Percentiles rank a stretch among this genome's conserved stretches.
phyloP scores from a whole-genome alignment of 768 basidiomycete species.

The Coprinopsis cinerea region DNA sequence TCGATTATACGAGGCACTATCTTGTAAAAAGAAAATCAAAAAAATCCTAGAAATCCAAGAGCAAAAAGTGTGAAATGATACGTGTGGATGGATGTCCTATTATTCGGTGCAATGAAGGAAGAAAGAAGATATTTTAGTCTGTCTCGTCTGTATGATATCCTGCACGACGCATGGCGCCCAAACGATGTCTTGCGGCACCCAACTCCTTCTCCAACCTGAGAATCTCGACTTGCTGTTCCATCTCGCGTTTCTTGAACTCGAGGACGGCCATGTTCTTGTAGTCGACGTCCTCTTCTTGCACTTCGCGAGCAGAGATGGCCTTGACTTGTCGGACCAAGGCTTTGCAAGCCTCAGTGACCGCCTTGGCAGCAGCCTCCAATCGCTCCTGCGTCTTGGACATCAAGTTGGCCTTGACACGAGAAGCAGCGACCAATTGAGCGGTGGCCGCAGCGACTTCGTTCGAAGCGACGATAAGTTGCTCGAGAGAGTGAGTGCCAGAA shows the following conservation, averaged over 20 bases:
- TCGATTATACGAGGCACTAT: too few relatives aligned
- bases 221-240: conserved; percentile 99
- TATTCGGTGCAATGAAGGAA: too few relatives aligned
- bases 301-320: conserved; percentile 82
- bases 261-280: conserved; percentile 90
- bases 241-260: conserved; percentile 96
- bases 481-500: conserved; percentile 92
- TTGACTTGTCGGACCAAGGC: conserved; percentile 96
- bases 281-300: conserved; percentile 73
- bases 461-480: conserved; percentile 99
- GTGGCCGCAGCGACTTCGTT: conserved; percentile 98
- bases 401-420: conserved; percentile 94
- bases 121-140: conserved; percentile 32
- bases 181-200: conserved; percentile 73
- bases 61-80: too few relatives aligned
- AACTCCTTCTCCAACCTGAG: conserved; percentile 94
- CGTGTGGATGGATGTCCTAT: too few relatives aligned
- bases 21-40: background rate
- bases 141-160: conserved; percentile 88
- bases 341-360: conserved; percentile 95
- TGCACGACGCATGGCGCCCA: conserved; percentile 83
- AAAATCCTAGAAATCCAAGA: too few relatives aligned
- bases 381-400: conserved; percentile 99
- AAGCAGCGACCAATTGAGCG: conserved; percentile 97
- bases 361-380: conserved; percentile 93